Percentiles rank a stretch among this genome's conserved stretches.
Conservation (phyloP, 805 yeast genomes). For the Komagataella kurtzmanii region DNA sequence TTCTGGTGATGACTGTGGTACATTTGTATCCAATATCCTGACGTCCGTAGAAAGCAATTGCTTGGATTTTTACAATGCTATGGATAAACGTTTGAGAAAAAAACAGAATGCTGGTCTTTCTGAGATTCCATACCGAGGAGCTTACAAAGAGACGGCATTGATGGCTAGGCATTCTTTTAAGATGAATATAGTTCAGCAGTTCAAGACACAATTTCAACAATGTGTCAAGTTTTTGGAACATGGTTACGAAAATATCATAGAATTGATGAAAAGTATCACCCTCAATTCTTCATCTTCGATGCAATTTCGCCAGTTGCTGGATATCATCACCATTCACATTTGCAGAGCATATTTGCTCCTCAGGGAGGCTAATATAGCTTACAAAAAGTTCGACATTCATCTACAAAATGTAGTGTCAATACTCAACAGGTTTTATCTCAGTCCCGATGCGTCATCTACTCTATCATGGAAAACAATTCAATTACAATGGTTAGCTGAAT, state of each 20-base stretch:
- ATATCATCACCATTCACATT: slow-evolving; percentile 48
- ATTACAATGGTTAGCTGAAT: slow-evolving; percentile 49
- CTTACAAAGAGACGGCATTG: not conserved
- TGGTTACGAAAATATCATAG: slow-evolving; percentile 36
- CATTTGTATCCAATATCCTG: not conserved
- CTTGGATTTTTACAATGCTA: not conserved
- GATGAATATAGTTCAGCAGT: slow-evolving; percentile 34
- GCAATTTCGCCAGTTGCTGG: slow-evolving; percentile 37
- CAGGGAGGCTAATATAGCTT: slow-evolving; percentile 45
- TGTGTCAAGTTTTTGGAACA: slow-evolving; percentile 37
- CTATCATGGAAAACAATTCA: slow-evolving; percentile 50
- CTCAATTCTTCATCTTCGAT: slow-evolving; percentile 20
- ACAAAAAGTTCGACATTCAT: slow-evolving; percentile 54
- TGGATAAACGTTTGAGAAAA: not conserved
- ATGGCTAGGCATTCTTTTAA: slow-evolving; percentile 38
- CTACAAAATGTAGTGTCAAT: slow-evolving; percentile 32
- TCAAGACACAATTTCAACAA: slow-evolving; percentile 30
- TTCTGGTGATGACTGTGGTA: not conserved
- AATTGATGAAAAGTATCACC: slow-evolving; percentile 18
- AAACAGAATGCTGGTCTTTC: not conserved
- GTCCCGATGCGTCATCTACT: slow-evolving; percentile 15
- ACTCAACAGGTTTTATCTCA: slow-evolving; percentile 15
- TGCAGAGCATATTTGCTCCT: slow-evolving; percentile 44
- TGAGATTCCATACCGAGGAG: not conserved
- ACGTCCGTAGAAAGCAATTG: not conserved